phyloP scores from a whole-genome alignment of 306 rosid genomes.

The Quercus mongolica region DNA sequence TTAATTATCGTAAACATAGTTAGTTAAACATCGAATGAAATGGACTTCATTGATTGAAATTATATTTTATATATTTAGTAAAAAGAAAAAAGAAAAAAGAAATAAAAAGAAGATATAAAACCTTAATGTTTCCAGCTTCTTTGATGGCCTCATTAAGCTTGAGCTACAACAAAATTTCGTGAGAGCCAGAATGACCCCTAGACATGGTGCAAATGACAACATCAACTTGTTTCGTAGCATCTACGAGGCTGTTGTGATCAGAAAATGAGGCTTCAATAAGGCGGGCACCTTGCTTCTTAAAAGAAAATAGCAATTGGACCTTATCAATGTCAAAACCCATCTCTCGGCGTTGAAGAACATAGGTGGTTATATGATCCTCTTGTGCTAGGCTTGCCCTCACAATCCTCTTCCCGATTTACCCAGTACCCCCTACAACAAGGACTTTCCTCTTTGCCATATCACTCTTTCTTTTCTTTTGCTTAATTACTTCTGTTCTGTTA shows the following conservation, averaged over 20 bases:
- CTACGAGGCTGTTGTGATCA: conserved; percentile 56
- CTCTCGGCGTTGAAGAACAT: conserved; percentile 61
- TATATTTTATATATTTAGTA: too few species aligned
- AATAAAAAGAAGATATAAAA: too few species aligned
- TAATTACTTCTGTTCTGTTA: too few species aligned
- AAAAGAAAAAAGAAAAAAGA: too few species aligned
- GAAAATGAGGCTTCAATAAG: conserved; percentile 67
- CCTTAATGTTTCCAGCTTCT: conserved; percentile 61
- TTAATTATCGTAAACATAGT: too few species aligned
- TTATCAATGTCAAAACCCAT: conserved; percentile 66
- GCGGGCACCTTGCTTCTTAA: conserved; percentile 67
- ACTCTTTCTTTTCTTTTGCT: too few species aligned
- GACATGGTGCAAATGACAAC: conserved; percentile 78
- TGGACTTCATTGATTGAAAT: too few species aligned
- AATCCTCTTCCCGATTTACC: conserved; percentile 69
- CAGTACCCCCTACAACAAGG: conserved; percentile 79
- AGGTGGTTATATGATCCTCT: conserved; percentile 53
- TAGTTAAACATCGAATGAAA: too few species aligned
- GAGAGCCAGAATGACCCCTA: conserved; percentile 68
- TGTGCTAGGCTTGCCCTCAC: conserved; percentile 63
- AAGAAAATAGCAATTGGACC: conserved; percentile 53
- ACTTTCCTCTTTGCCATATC: conserved; percentile 63
- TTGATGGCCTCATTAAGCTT: conserved; percentile 77
- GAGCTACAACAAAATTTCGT: conserved; percentile 66
- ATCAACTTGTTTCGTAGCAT: conserved; percentile 64